Evolutionary conservation across 192 early-diverging fungal genomes (phyloP).

Genomic region (Coemansia sp.): DNA sequence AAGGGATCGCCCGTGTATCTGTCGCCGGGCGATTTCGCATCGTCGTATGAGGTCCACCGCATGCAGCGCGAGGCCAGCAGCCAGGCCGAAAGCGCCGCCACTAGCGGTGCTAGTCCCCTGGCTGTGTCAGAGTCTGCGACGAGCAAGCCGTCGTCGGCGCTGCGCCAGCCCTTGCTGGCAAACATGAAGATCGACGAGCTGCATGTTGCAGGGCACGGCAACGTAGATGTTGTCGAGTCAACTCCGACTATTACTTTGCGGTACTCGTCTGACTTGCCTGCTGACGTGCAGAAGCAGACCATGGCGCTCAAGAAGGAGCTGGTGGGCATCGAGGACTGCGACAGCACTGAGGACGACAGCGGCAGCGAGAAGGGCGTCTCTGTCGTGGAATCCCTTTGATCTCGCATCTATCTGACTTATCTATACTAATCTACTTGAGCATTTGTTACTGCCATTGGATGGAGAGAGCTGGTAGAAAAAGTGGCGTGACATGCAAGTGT

Average conservation of each 20-base stretch:
- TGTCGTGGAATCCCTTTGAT: too few species aligned
- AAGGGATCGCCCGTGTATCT: slow-evolving; percentile 54
- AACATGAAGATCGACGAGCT: slow-evolving; percentile 52
- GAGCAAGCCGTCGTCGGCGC: slow-evolving; percentile 9
- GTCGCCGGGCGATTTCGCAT: slow-evolving; percentile 47
- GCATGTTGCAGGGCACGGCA: slow-evolving; percentile 49
- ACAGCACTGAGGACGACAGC: slow-evolving; percentile 34
- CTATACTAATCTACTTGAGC: too few species aligned
- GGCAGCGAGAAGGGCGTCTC: slow-evolving; percentile 18
- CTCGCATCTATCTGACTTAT: too few species aligned
- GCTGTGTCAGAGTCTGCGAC: neutral
- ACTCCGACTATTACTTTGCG: slow-evolving; percentile 52
- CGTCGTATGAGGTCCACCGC: slow-evolving; percentile 47
- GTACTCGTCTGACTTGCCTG: slow-evolving; percentile 51
- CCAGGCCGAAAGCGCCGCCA: neutral
- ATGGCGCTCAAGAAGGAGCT: slow-evolving; percentile 55
- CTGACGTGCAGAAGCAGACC: slow-evolving; percentile 49
- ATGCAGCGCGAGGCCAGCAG: slow-evolving; percentile 13
- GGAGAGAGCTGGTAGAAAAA: too few species aligned
- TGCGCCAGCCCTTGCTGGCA: slow-evolving; percentile 33
- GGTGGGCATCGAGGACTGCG: slow-evolving; percentile 47
- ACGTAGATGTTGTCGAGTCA: slow-evolving; percentile 49
- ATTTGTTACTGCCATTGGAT: too few species aligned
- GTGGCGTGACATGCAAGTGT: too few species aligned
- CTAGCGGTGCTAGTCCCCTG: neutral